phyloP scores from a whole-genome alignment of 768 basidiomycete species.

The Auricularia cornea region DNA sequence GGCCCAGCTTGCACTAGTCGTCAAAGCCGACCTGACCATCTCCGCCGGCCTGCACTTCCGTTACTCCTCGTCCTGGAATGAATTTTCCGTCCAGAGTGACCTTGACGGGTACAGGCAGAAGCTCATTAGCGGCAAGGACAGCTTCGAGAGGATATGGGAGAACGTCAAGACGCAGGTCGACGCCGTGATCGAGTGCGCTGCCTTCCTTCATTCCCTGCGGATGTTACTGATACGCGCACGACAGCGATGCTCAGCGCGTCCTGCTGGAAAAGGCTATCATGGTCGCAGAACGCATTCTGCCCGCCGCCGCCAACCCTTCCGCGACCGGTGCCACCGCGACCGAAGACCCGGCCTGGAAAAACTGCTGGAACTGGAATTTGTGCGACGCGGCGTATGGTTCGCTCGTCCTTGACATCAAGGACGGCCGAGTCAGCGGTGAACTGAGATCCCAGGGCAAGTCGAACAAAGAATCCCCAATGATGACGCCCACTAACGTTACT shows the following conservation, averaged over 20 bases:
- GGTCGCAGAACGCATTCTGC: slow-evolving; percentile 75
- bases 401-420: slow-evolving; percentile 80
- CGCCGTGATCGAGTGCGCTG: slow-evolving; percentile 65
- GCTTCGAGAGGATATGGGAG: slow-evolving; percentile 91
- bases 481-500: slow-evolving; percentile 1
- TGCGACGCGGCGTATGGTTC: slow-evolving; percentile 93
- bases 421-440: slow-evolving; percentile 87
- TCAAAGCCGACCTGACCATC: slow-evolving; percentile 91
- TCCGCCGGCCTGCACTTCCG: slow-evolving; percentile 97
- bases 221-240: too few species aligned
- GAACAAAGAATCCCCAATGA: too few species aligned
- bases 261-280: slow-evolving; percentile 83
- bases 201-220: too few species aligned
- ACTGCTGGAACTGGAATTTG: slow-evolving; percentile 98
- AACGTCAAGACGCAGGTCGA: slow-evolving; percentile 89
- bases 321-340: slow-evolving; percentile 37
- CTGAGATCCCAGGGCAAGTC: slow-evolving; percentile 80
- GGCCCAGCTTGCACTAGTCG: slow-evolving; percentile 76
- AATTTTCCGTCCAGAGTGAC: slow-evolving; percentile 87
- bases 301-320: slow-evolving; percentile 27
- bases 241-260: slow-evolving; percentile 69
- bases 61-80: slow-evolving; percentile 93
- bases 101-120: slow-evolving; percentile 84
- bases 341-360: slow-evolving; percentile 96
- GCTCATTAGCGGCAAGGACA: slow-evolving; percentile 64